phyloP scores from a whole-genome alignment of 2,329 filamentous ascomycete species.

The Scedosporium dehoogii region DNA sequence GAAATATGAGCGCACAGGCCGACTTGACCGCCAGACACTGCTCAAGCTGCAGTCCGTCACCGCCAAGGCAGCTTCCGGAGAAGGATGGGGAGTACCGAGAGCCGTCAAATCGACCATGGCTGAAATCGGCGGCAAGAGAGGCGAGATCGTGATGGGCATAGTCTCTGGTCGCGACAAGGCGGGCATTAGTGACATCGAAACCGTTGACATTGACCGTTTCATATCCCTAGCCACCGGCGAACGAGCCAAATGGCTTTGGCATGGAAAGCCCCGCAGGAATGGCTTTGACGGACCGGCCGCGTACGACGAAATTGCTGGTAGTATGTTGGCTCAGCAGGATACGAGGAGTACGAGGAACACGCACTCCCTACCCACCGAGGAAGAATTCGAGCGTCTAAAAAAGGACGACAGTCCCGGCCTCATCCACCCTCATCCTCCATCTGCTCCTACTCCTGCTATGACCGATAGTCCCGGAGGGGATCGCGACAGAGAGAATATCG shows the following conservation, averaged over 20 bases:
- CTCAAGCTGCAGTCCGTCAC: conserved; percentile 73
- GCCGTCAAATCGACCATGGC: conserved; percentile 93
- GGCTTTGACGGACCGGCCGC: conserved; percentile 34
- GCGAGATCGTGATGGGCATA: conserved; percentile 93
- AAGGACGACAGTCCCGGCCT: conserved; percentile 34
- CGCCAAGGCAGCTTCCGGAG: conserved; percentile 78
- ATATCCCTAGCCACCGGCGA: conserved; percentile 70
- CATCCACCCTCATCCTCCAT: conserved; percentile 22
- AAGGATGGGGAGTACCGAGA: conserved; percentile 85
- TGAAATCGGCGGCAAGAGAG: conserved; percentile 86
- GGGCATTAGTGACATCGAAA: conserved; percentile 87
- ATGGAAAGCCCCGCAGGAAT: conserved; percentile 72
- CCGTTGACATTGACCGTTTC: conserved; percentile 78
- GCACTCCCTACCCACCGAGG: conserved; percentile 18
- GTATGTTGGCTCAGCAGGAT: conserved; percentile 47
- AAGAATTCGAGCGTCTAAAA: conserved; percentile 18
- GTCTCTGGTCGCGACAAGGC: conserved; percentile 79
- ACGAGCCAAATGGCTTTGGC: conserved; percentile 87
- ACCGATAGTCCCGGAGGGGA: conserved; percentile 29
- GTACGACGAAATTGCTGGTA: conserved; percentile 33
- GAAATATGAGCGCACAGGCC: conserved; percentile 66
- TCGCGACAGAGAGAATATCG: conserved; percentile 44
- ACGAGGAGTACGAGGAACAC: conserved; percentile 23
- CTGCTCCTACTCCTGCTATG: conserved; percentile 35
- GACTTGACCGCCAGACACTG: conserved; percentile 75